phyloP scores from a whole-genome alignment of 2,329 filamentous ascomycete species.

The Ceratocystis variospora region DNA sequence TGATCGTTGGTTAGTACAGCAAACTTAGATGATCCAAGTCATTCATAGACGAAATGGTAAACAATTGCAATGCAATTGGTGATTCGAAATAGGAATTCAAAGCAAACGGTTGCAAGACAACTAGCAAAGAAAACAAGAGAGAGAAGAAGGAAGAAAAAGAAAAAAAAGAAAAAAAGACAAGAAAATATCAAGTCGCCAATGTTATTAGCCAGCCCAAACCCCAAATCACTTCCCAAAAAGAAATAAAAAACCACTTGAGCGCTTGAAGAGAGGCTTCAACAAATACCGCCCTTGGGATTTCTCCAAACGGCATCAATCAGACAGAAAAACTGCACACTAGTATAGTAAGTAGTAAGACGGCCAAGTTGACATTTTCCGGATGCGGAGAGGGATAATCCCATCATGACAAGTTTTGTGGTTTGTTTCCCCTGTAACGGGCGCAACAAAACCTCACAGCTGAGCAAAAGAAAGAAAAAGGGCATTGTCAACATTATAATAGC shows the following conservation, averaged over 20 bases:
- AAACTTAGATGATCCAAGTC: slow-evolving; percentile 6
- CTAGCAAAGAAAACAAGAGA: slow-evolving; percentile 8
- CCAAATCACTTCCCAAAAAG: not conserved
- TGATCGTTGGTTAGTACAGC: not conserved
- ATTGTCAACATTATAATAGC: not conserved
- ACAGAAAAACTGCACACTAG: slow-evolving; percentile 7
- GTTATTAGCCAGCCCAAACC: slow-evolving; percentile 12
- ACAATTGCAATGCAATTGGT: slow-evolving; percentile 7
- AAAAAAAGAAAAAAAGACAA: not conserved
- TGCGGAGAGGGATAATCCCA: slow-evolving; percentile 3
- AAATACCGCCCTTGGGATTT: slow-evolving; percentile 4
- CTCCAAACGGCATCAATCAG: slow-evolving; percentile 4
- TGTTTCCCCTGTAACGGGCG: not conserved
- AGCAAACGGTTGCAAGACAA: slow-evolving; percentile 9
- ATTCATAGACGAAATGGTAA: not conserved
- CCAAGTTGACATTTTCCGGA: slow-evolving; percentile 1
- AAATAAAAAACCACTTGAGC: not conserved
- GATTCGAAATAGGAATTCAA: slow-evolving; percentile 10
- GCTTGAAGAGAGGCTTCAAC: slow-evolving; percentile 12
- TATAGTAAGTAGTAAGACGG: slow-evolving; percentile 8
- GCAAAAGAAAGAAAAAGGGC: not conserved
- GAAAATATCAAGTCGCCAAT: slow-evolving; percentile 10
- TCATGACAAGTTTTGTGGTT: not conserved
- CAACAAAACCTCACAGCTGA: not conserved
- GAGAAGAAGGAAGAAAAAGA: not conserved